phyloP scores from a whole-genome alignment of 805 yeast species.

The Cyberlindnera subsufficiens region DNA sequence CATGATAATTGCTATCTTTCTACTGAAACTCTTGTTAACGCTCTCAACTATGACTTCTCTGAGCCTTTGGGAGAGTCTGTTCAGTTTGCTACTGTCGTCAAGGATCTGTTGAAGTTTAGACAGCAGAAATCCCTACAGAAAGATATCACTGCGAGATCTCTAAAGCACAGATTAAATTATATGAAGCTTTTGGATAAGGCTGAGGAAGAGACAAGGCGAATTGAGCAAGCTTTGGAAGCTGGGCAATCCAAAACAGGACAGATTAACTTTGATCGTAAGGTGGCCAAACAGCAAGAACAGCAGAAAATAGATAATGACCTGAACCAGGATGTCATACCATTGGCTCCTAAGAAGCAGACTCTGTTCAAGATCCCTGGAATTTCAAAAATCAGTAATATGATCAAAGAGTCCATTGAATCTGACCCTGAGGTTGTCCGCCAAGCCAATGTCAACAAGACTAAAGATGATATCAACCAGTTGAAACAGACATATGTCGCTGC shows the following conservation, averaged over 20 bases:
- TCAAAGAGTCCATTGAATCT: conserved; percentile 58
- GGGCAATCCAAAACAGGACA: conserved; percentile 22
- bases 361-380: conserved; percentile 52
- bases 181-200: conserved; percentile 34
- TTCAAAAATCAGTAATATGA: conserved; percentile 41
- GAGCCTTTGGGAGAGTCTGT: conserved; percentile 72
- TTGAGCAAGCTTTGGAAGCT: conserved; percentile 26
- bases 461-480: conserved; percentile 39
- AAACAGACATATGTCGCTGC: conserved; percentile 48
- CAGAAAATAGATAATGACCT: conserved; percentile 4
- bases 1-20: conserved; percentile 67
- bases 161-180: conserved; percentile 27
- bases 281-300: conserved; percentile 15
- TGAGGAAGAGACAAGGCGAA: conserved; percentile 39
- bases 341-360: conserved; percentile 22
- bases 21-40: conserved; percentile 40
- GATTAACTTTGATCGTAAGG: conserved; percentile 23
- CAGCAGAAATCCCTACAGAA: conserved; percentile 42
- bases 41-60: conserved; percentile 51
- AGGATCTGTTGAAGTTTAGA: conserved; percentile 49
- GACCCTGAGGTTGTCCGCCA: conserved; percentile 63
- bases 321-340: conserved; percentile 9
- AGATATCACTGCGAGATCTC: conserved; percentile 35
- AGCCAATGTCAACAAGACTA: conserved; percentile 38
- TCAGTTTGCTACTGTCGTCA: conserved; percentile 53